Evolutionary conservation across 176 grass and related monocot species (phyloP).

Genomic region (Themeda triandra): DNA sequence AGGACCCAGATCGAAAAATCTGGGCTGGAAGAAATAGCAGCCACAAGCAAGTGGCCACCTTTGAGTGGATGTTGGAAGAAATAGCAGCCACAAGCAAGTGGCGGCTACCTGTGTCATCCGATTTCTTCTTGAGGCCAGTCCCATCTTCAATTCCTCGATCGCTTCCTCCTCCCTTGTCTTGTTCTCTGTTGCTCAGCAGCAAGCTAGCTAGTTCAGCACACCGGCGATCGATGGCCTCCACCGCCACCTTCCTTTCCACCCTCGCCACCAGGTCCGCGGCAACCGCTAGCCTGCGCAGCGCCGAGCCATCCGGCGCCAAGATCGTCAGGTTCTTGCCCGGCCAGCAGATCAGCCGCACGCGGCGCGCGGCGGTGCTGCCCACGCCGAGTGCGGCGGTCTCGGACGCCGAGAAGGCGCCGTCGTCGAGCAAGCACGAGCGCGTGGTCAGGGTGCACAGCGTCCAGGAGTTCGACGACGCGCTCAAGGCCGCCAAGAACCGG

Average conservation of each 20-base stretch:
- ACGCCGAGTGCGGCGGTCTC: conserved; percentile 13
- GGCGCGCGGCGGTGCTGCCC: not conserved
- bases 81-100: conserved; percentile 28
- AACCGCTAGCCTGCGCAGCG: conserved; percentile 4
- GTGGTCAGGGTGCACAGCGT: conserved; percentile 60
- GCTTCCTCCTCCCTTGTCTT: not conserved
- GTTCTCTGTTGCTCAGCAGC: not conserved
- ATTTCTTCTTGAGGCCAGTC: not conserved
- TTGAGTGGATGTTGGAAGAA: conserved; percentile 27
- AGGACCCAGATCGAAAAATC: conserved; percentile 15
- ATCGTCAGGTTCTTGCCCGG: conserved; percentile 16
- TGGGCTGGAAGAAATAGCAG: conserved; percentile 20
- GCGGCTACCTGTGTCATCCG: not conserved
- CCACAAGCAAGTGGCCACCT: conserved; percentile 16
- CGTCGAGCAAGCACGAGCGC: conserved; percentile 28
- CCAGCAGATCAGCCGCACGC: not conserved
- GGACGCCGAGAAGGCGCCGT: conserved; percentile 35
- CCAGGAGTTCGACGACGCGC: conserved; percentile 73
- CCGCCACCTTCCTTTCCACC: conserved; percentile 57
- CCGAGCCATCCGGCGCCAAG: not conserved
- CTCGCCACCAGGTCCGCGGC: not conserved
- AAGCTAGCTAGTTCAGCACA: not conserved
- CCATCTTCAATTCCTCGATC: not conserved
- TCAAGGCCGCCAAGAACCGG: conserved; percentile 60
- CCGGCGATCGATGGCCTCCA: conserved; percentile 45